Evolutionary conservation across 2,329 filamentous ascomycete species (phyloP).

Genomic region (Neocatenulostroma microsporum): DNA sequence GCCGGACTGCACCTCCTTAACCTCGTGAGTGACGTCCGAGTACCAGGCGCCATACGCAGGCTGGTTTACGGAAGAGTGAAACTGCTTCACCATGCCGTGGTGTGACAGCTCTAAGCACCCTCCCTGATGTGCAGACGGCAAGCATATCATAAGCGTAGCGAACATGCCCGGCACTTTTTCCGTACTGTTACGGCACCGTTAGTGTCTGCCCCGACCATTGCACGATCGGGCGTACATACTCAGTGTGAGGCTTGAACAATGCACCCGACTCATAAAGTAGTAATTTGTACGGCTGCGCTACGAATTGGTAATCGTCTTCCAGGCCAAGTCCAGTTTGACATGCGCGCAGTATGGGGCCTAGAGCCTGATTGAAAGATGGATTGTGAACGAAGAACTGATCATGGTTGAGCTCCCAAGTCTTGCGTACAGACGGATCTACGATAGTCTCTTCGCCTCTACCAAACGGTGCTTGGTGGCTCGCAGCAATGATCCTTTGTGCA

Average conservation of each 20-base stretch:
- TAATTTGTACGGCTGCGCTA: not conserved
- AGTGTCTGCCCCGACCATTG: not conserved
- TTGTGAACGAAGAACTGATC: not conserved
- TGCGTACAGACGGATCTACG: not conserved
- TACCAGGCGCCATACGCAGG: not conserved
- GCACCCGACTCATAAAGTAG: constrained; percentile 1
- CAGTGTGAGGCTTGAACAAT: constrained; percentile 1
- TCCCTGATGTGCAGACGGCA: not conserved
- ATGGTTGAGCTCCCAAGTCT: not conserved
- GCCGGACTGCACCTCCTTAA: not conserved
- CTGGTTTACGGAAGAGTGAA: not conserved
- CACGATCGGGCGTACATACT: not conserved
- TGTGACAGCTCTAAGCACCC: not conserved
- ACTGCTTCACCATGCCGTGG: not conserved
- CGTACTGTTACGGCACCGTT: too few relatives aligned
- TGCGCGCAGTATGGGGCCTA: too few relatives aligned
- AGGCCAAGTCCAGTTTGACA: too few relatives aligned
- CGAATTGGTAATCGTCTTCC: too few relatives aligned
- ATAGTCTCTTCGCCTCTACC: not conserved
- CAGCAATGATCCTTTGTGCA: constrained; percentile 1
- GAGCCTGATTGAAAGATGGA: too few relatives aligned
- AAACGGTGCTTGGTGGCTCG: not conserved
- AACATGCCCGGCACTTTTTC: constrained; percentile 1
- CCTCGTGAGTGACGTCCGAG: not conserved
- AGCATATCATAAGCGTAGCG: not conserved